Base-by-base conservation (phyloP, 148 eudicot genomes). In the Dysphania ambrosioides region DNA sequence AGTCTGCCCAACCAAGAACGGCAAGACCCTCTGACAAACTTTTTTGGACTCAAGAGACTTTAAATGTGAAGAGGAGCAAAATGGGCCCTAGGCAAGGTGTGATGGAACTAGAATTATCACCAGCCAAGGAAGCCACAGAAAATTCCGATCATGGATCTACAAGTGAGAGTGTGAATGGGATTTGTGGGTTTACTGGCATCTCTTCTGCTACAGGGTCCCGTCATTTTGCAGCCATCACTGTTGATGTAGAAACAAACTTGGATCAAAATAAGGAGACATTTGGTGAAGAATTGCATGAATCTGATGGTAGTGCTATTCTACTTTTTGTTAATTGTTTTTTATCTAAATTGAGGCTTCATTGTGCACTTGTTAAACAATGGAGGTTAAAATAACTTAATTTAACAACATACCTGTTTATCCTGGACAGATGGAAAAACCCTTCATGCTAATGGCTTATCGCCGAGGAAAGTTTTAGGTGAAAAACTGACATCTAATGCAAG, bases 401-500 rank as follows among this genome's bases (percentile, higher is more conserved):
- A 40, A 75, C 32, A 73, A 16, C 34, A 41, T 72, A 15, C 59
- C 8, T 84, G 24, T 77, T 72, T 26, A 29, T 70, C 76, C 47
- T 78, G 72, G 68, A 44, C 70, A 79, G 83, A 41, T 79, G 78
- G 58, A 44, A 55, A 62, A 31, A 42, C 41, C 65, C 57, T 59
- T 8, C 81, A 30, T 24, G n/a, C 65, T 68, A 77, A 79, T 55
- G 81, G 83, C 35, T 69, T 79, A 73, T 61, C 55, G 8, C 40
- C 66, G 15, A 47, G 38, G 55, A 70, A 72, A 71, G 72, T 60
- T 69, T 8, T 72, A 38, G 63, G 68, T 41, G 72, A 31, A 42
- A 13, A 49, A 55, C 12, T 64, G 7, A 27, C 57, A 35, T 42
- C 79, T 10, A n/a, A 57, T 41, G 72, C 66, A 40, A 66, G 73